Conservation (phyloP, 2,329 filamentous ascomycete species). For the Harringtonia aguacate region DNA sequence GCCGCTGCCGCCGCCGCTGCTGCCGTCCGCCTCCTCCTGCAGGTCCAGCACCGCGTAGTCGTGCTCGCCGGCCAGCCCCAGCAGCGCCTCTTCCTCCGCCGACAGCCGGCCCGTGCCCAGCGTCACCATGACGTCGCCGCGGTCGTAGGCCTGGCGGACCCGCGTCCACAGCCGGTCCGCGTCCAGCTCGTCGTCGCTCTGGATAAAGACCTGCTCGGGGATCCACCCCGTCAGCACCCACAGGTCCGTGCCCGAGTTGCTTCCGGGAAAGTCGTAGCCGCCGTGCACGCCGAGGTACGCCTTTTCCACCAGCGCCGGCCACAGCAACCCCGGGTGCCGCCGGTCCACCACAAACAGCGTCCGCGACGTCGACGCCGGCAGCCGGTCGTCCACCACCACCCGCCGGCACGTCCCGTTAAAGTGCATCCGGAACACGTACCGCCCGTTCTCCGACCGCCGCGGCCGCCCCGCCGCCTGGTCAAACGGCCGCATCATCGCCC, state of each 20-base stretch:
- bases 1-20: too few species aligned
- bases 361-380: constrained; percentile 63
- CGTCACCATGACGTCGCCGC: constrained; percentile 76
- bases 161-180: constrained; percentile 73
- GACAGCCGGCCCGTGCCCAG: constrained; percentile 81
- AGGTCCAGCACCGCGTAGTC: constrained; percentile 88
- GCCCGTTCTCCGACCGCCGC: constrained; percentile 63
- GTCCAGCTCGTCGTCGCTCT: constrained; percentile 68
- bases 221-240: constrained; percentile 95
- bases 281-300: constrained; percentile 92
- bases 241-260: constrained; percentile 90
- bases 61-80: constrained; percentile 81
- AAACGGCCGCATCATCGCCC: constrained; percentile 62
- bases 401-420: constrained; percentile 91
- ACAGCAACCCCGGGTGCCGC: constrained; percentile 69
- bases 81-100: constrained; percentile 60
- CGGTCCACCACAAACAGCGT: constrained; percentile 82
- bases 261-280: constrained; percentile 95
- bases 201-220: constrained; percentile 86
- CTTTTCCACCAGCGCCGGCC: constrained; percentile 91
- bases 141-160: constrained; percentile 62
- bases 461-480: constrained; percentile 48
- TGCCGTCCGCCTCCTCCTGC: too few species aligned
- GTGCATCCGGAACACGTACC: constrained; percentile 84
- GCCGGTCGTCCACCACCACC: constrained; percentile 78